Evolutionary conservation across 2,329 filamentous ascomycete species (phyloP).

Genomic region (Colletotrichum tabaci): DNA sequence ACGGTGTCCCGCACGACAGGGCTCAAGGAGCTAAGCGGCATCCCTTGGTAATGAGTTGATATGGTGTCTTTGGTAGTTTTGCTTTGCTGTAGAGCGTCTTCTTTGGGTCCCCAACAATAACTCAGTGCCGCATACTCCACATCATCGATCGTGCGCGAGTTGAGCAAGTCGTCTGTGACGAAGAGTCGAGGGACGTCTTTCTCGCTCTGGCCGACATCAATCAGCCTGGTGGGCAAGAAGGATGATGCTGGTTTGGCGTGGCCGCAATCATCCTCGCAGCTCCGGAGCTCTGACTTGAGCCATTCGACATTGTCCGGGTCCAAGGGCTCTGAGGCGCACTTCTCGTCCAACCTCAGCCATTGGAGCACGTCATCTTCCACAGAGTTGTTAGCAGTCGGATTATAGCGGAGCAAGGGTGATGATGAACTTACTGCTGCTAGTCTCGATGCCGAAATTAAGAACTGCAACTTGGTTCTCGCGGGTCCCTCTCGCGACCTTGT

Average conservation of each 20-base stretch:
- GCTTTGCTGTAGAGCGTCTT: not conserved
- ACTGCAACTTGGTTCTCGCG: not conserved
- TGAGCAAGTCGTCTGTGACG: not conserved
- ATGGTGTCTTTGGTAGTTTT: not conserved
- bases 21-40: not conserved
- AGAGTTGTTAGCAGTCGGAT: no score
- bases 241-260: not conserved
- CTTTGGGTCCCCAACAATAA: conserved; percentile 19
- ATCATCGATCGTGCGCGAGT: not conserved
- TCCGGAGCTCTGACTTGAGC: not conserved
- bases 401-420: no score
- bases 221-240: conserved; percentile 11
- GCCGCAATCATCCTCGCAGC: conserved; percentile 1
- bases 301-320: not conserved
- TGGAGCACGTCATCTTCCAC: not conserved
- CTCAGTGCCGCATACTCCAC: conserved; percentile 14
- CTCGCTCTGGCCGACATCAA: not conserved
- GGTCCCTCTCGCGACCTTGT: not conserved
- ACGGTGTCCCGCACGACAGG: conserved; percentile 10
- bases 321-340: not conserved
- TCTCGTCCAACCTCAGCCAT: conserved; percentile 4
- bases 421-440: not conserved
- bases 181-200: not conserved
- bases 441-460: conserved; percentile 16
- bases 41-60: not conserved